A percentile compares a stretch with the other conserved stretches of the same genome.
phyloP scores from a whole-genome alignment of 768 basidiomycete species.

The Rubroboletus satanas region DNA sequence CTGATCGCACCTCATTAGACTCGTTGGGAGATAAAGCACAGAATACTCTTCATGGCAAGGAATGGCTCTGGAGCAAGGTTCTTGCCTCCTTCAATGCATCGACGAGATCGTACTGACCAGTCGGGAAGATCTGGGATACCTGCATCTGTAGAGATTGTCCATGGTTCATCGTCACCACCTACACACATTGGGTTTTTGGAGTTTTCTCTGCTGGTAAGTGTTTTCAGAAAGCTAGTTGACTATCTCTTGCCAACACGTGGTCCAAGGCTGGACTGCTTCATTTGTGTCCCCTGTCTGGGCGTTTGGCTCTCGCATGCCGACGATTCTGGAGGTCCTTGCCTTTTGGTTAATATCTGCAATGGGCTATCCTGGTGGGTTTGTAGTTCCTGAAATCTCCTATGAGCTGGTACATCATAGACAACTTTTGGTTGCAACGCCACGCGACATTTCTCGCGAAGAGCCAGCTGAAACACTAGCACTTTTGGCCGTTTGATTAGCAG shows the following conservation, averaged over 20 bases:
- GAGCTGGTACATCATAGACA: constrained; percentile 21
- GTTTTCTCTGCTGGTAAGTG: constrained; percentile 37
- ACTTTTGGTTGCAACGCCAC: constrained; percentile 24
- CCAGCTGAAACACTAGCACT: constrained; percentile 21
- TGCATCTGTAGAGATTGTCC: constrained; percentile 34
- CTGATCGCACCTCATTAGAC: constrained; percentile 9
- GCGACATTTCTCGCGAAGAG: constrained; percentile 24
- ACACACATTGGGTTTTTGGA: constrained; percentile 43
- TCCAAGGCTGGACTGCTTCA: constrained; percentile 49
- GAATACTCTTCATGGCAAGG: constrained; percentile 31
- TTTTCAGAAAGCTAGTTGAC: not conserved
- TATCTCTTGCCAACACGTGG: constrained; percentile 1
- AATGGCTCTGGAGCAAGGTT: constrained; percentile 58
- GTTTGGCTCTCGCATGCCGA: constrained; percentile 40
- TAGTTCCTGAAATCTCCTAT: constrained; percentile 22
- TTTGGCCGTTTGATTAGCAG: constrained; percentile 8
- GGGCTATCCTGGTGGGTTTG: constrained; percentile 33
- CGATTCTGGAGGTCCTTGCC: constrained; percentile 46
- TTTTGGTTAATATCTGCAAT: constrained; percentile 58
- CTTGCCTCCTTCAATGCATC: not conserved
- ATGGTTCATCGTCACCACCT: constrained; percentile 43
- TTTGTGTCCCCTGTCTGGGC: constrained; percentile 47
- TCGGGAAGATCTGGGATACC: constrained; percentile 36
- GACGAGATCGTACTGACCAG: constrained; percentile 4
- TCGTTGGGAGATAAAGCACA: not conserved